phyloP scores from a whole-genome alignment of 768 basidiomycete genomes.

The Cytidiella melzeri region DNA sequence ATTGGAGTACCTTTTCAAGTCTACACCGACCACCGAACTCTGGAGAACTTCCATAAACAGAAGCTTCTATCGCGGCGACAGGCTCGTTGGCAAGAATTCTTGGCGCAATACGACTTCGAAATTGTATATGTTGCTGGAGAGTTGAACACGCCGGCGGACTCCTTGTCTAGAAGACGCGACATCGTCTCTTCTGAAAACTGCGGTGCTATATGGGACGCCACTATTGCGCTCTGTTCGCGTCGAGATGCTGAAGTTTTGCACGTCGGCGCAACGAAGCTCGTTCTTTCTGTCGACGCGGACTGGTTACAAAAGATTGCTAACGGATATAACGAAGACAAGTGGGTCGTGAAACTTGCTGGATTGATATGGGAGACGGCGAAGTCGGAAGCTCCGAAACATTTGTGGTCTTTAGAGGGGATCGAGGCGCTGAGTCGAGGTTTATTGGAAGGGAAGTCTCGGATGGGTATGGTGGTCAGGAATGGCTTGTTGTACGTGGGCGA shows the following conservation, averaged over 20 bases:
- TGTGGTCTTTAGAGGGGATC: too few species aligned
- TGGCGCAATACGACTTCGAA: conserved; percentile 31
- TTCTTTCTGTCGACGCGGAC: not conserved
- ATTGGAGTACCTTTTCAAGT: conserved; percentile 20
- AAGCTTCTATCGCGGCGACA: too few species aligned
- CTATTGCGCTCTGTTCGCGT: too few species aligned
- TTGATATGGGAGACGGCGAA: not conserved
- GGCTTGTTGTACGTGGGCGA: conserved; percentile 16
- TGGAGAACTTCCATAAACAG: conserved; percentile 29
- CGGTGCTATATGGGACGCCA: too few species aligned
- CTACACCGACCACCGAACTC: too few species aligned
- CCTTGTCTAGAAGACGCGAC: conserved; percentile 28
- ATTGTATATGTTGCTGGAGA: conserved; percentile 37
- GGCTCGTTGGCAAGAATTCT: conserved; percentile 36
- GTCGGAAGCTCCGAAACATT: too few species aligned
- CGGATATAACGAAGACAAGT: conserved; percentile 5
- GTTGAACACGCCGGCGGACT: conserved; percentile 35
- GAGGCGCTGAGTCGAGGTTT: too few species aligned
- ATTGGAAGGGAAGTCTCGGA: too few species aligned
- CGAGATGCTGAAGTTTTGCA: not conserved
- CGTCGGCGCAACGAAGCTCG: too few species aligned
- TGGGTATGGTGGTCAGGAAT: not conserved
- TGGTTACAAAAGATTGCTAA: too few species aligned
- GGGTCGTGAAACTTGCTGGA: not conserved
- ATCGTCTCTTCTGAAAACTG: too few species aligned